Conservation (phyloP, 2,329 filamentous ascomycete species). For the Drechslerella coelobrocha region DNA sequence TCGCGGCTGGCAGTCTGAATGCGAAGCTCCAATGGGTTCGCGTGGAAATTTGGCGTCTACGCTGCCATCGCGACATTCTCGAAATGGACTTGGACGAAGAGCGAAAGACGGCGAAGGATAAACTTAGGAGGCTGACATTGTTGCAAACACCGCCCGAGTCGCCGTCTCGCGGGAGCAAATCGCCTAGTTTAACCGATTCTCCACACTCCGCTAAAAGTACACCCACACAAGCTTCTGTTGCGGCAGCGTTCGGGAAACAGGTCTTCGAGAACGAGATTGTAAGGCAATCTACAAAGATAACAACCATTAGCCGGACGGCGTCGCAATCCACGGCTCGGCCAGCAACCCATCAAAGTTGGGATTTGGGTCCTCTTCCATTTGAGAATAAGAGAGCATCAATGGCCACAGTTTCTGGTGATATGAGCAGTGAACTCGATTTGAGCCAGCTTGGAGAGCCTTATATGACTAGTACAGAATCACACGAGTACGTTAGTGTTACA, state of each 20-base stretch:
- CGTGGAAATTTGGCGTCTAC: slow-evolving; percentile 89
- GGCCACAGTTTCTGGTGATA: slow-evolving; percentile 8
- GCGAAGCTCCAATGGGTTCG: slow-evolving; percentile 93
- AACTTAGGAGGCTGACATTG: slow-evolving; percentile 51
- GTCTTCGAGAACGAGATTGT: slow-evolving; percentile 44
- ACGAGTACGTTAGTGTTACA: slow-evolving; percentile 41
- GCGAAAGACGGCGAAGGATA: slow-evolving; percentile 55
- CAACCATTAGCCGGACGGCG: slow-evolving; percentile 43
- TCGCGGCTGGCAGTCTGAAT: slow-evolving; percentile 81
- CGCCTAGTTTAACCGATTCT: slow-evolving; percentile 35
- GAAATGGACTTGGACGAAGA: slow-evolving; percentile 86
- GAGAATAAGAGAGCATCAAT: slow-evolving; percentile 37
- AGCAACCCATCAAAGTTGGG: slow-evolving; percentile 38
- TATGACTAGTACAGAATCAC: slow-evolving; percentile 43
- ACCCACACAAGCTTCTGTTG: slow-evolving; percentile 39
- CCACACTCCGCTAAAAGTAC: slow-evolving; percentile 47
- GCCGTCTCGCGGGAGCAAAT: slow-evolving; percentile 37
- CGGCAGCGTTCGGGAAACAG: slow-evolving; percentile 40
- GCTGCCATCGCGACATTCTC: slow-evolving; percentile 88
- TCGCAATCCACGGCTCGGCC: slow-evolving; percentile 45
- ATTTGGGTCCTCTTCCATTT: slow-evolving; percentile 40
- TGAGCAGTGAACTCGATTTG: slow-evolving; percentile 32
- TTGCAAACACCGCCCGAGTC: slow-evolving; percentile 37
- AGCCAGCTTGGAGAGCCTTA: slow-evolving; percentile 47
- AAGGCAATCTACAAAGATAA: slow-evolving; percentile 34